Base-by-base conservation (phyloP, 169 alveolate species). In the Babesia bigemina region DNA sequence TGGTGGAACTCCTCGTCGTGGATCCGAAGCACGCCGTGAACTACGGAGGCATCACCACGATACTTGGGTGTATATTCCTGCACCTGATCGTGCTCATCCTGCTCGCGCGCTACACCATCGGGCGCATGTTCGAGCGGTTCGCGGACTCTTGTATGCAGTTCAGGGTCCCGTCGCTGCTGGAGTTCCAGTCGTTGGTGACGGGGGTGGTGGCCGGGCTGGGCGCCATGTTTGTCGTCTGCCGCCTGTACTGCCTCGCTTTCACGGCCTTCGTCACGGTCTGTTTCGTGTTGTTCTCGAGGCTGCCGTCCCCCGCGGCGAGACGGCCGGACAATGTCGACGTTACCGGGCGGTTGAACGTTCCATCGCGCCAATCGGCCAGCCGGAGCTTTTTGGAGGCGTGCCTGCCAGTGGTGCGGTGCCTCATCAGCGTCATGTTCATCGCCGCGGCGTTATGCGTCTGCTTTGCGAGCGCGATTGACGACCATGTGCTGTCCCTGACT, bases 121-220 rank as follows among this genome's bases (percentile, higher is more conserved):
- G 65, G 26, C 63, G 48, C 36, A 29, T 7, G 36, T 49, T 67
- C 56, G 76, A 67, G 29, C 50, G 76, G 2, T 67, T 67, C 42
- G 76, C 76, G 21, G 76, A 67, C 4, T 16, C 76, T 12, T 67
- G 76, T 26, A 42, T 75, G 48, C 73, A 75, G 58, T 75, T 75
- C 39, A 45, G 36, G 55, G 36, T 75, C 13, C 84, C 84, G 24
- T 19, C 84, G 22, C 26, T 75, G 7, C 28, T 45, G 29, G 84
- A 75, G 44, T 28, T 42, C 11, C 66, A 66, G 12, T 28, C 77
- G 48, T 12, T 65, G 50, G 24, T 63, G 21, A 49, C 45, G 4
- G 84, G 84, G 13, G 48, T 65, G 13, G 65, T 50, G 17, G 63
- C 63, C 19, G 50, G 22, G 6, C 48, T 75, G 48, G 75, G 84